Conservation (phyloP, 2,329 filamentous ascomycete species). For the Venturia nashicola region DNA sequence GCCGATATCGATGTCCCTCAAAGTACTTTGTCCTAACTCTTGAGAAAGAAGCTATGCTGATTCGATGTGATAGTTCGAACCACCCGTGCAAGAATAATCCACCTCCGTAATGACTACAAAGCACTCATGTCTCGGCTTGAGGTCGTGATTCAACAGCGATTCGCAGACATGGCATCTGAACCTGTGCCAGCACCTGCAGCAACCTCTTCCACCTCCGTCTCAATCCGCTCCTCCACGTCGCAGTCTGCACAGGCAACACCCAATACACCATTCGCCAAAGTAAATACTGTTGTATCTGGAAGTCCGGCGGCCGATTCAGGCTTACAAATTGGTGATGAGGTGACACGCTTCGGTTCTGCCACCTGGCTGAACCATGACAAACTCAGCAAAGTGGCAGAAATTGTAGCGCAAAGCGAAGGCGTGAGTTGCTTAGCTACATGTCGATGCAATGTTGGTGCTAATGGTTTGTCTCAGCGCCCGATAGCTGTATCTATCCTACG, state of each 20-base stretch:
- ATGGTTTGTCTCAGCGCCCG: conserved; percentile 47
- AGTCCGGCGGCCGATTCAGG: conserved; percentile 80
- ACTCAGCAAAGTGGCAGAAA: conserved; percentile 74
- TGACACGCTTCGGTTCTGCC: conserved; percentile 75
- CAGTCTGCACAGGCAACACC: conserved; percentile 21
- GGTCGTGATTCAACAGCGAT: conserved; percentile 76
- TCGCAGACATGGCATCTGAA: conserved; percentile 53
- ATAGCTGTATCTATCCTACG: conserved; percentile 16
- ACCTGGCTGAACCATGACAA: conserved; percentile 77
- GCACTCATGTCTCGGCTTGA: conserved; percentile 75
- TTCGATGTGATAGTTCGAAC: conserved; percentile 56
- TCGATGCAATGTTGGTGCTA: conserved; percentile 44
- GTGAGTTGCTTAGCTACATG: conserved; percentile 41
- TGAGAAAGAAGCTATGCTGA: conserved; percentile 12
- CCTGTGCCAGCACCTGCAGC: conserved; percentile 15
- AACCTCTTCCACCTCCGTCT: conserved; percentile 13
- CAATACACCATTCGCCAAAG: conserved; percentile 68
- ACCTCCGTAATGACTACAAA: conserved; percentile 87
- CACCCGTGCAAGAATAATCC: conserved; percentile 81
- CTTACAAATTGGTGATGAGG: conserved; percentile 64
- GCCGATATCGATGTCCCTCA: conserved; percentile 92
- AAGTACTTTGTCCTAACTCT: conserved; percentile 42
- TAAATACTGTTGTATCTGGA: conserved; percentile 66
- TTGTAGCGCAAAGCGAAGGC: conserved; percentile 79
- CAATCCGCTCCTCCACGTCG: conserved; percentile 9